Evolutionary conservation across 805 yeast genomes (phyloP).

Genomic region (Alloascoidea africana): DNA sequence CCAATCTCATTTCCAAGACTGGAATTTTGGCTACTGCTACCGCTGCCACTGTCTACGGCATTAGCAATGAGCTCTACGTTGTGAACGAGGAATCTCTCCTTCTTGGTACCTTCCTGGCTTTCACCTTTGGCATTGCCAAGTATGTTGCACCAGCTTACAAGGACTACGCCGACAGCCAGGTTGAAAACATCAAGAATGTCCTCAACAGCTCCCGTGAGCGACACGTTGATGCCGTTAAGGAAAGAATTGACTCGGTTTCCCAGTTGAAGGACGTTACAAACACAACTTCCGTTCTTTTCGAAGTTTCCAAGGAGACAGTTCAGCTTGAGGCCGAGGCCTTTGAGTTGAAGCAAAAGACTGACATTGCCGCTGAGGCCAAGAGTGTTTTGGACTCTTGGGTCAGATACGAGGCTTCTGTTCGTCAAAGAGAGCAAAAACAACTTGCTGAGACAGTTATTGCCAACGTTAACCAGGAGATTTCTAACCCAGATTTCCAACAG

Average conservation of each 20-base stretch:
- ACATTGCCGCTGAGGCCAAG: constrained; percentile 81
- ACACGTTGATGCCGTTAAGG: constrained; percentile 87
- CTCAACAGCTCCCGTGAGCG: constrained; percentile 78
- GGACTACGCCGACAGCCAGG: constrained; percentile 82
- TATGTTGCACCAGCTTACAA: constrained; percentile 89
- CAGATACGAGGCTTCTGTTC: constrained; percentile 91
- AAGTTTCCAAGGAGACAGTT: constrained; percentile 93
- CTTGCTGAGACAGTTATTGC: constrained; percentile 75
- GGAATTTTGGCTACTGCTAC: constrained; percentile 90
- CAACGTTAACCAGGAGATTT: constrained; percentile 74
- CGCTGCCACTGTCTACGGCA: constrained; percentile 89
- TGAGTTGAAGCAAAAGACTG: constrained; percentile 84
- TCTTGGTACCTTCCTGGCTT: constrained; percentile 65
- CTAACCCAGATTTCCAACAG: constrained; percentile 87
- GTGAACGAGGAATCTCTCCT: constrained; percentile 89
- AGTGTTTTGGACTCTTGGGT: constrained; percentile 97
- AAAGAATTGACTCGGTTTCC: constrained; percentile 77
- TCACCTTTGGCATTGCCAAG: constrained; percentile 65
- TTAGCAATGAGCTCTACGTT: constrained; percentile 84
- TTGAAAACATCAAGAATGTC: constrained; percentile 64
- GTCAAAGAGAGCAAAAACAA: constrained; percentile 92
- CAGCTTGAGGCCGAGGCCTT: constrained; percentile 89
- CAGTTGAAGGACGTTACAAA: constrained; percentile 84
- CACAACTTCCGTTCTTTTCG: constrained; percentile 84
- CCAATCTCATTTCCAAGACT: constrained; percentile 75